phyloP scores from a whole-genome alignment of 768 basidiomycete species.

The Xanthoconium purpureum region DNA sequence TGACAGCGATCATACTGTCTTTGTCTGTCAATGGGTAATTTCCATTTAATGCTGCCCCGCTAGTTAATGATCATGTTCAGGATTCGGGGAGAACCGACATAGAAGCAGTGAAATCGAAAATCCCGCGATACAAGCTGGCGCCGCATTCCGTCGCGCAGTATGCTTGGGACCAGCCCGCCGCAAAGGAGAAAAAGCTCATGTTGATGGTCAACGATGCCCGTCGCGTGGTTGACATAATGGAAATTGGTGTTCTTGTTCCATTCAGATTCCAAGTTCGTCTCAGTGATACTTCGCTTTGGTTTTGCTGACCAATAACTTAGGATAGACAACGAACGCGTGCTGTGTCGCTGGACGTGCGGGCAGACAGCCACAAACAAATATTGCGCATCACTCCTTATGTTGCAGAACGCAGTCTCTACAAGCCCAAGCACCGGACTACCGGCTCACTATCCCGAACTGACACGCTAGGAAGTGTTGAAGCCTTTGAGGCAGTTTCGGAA shows the following conservation, averaged over 20 bases:
- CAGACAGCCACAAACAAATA: conserved; percentile 81
- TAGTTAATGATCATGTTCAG: conserved; percentile 33
- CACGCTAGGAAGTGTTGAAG: conserved; percentile 64
- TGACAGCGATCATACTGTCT: conserved; percentile 67
- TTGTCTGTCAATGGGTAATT: conserved; percentile 71
- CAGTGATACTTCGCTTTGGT: not conserved
- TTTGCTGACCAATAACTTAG: conserved; percentile 31
- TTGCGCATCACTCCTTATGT: conserved; percentile 85
- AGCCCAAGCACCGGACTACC: conserved; percentile 57
- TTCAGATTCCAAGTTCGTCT: conserved; percentile 75
- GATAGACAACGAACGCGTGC: conserved; percentile 54
- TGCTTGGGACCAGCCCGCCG: conserved; percentile 93
- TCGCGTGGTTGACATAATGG: conserved; percentile 84
- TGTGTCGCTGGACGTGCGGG: conserved; percentile 89
- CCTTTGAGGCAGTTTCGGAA: conserved; percentile 82
- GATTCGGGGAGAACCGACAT: conserved; percentile 43
- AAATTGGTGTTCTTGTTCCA: conserved; percentile 88
- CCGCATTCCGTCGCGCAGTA: conserved; percentile 61
- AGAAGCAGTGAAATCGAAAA: conserved; percentile 36
- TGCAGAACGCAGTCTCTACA: conserved; percentile 83
- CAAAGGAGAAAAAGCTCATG: conserved; percentile 72
- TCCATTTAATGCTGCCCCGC: not conserved
- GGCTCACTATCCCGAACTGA: conserved; percentile 57
- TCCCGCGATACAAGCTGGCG: conserved; percentile 51
- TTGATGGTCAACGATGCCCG: conserved; percentile 59